A percentile compares a stretch with the other conserved stretches of the same genome.
These are phyloP conservation scores for Fragosphaeria purpurea DNA, from an alignment of 2,329 filamentous ascomycete species.

Conservation along the genomic window DNA sequence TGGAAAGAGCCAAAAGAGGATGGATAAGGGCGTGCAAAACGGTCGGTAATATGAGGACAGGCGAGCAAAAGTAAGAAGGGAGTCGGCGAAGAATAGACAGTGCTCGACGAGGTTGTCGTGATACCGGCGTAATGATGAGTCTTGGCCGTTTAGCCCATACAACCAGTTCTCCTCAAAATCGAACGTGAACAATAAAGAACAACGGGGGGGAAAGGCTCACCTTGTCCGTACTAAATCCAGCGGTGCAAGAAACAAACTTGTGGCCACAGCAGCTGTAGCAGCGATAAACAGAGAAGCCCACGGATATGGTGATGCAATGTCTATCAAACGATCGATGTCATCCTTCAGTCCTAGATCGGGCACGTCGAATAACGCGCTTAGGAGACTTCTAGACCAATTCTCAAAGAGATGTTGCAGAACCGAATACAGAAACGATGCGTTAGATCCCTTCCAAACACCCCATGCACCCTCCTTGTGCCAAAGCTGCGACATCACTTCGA, in stretches of 20 bases:
- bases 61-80: conserved; percentile 64
- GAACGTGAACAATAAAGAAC: not conserved
- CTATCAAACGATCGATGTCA: conserved; percentile 64
- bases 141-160: conserved; percentile 25
- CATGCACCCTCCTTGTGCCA: conserved; percentile 85
- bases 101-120: conserved; percentile 64
- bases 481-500: conserved; percentile 76
- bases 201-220: conserved; percentile 27
- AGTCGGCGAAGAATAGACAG: conserved; percentile 67
- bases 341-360: conserved; percentile 72
- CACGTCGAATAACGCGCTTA: conserved; percentile 84
- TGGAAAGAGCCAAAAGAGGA: conserved; percentile 70
- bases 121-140: conserved; percentile 75
- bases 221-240: conserved; percentile 80
- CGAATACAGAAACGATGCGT: conserved; percentile 84
- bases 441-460: conserved; percentile 91
- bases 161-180: no score
- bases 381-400: conserved; percentile 80
- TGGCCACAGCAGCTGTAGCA: conserved; percentile 53
- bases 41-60: conserved; percentile 68
- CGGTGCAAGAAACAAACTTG: conserved; percentile 73
- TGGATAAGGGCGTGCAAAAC: conserved; percentile 78
- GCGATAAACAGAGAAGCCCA: conserved; percentile 70
- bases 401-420: conserved; percentile 79
- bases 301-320: conserved; percentile 68